phyloP scores from a whole-genome alignment of 345 rosid species.

The Eucalyptus grandis region DNA sequence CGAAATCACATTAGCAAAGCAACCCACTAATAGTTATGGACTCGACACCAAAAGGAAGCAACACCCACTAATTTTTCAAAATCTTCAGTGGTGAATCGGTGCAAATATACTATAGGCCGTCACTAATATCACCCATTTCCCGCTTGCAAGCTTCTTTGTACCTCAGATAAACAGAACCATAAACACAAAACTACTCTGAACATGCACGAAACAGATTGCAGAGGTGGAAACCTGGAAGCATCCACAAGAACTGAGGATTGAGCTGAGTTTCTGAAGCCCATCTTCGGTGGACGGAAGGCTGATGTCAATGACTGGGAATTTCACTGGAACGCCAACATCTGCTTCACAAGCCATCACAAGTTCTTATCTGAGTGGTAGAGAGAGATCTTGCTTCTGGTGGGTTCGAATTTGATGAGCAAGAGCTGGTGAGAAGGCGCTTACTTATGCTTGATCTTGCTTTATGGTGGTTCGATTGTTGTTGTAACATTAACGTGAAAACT shows the following conservation, averaged over 20 bases:
- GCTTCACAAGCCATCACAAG: not conserved
- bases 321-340: not conserved
- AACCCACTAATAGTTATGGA: not conserved
- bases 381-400: not conserved
- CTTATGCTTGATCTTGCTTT: not conserved
- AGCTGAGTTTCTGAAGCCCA: conserved; percentile 15
- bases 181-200: not conserved
- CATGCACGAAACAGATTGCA: not conserved
- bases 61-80: not conserved
- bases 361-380: not conserved
- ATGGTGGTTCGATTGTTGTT: not conserved
- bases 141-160: not conserved
- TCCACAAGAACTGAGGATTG: conserved; percentile 15
- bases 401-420: not conserved
- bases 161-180: not conserved
- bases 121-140: not conserved
- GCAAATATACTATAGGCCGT: not conserved
- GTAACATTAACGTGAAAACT: not conserved
- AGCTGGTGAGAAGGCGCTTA: not conserved
- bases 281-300: not conserved
- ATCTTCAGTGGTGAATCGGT: not conserved
- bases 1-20: not conserved
- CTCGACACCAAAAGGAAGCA: not conserved
- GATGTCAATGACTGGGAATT: conserved; percentile 10
- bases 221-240: conserved; percentile 32